A percentile compares a stretch with the other conserved stretches of the same genome.
Evolutionary conservation across 2,329 filamentous ascomycete species (phyloP).

Genomic region (Aspergillus cejpii): DNA sequence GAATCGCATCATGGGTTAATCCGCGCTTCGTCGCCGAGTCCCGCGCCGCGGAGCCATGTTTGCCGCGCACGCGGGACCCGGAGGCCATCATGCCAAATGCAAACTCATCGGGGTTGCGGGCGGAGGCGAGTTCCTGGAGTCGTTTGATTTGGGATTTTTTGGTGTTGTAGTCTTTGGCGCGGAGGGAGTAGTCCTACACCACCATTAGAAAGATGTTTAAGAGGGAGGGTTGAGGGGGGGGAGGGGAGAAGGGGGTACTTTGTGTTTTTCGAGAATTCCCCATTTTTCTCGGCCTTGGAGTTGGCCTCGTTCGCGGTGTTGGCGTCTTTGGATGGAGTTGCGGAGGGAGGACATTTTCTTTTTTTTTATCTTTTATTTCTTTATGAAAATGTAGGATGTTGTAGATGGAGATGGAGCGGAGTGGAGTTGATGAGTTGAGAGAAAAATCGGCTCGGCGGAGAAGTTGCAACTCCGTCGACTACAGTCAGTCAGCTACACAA

Average conservation of each 20-base stretch:
- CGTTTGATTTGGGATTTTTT: constrained; percentile 56
- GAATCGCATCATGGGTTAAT: constrained; percentile 52
- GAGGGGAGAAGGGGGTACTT: constrained; percentile 45
- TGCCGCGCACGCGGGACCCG: constrained; percentile 37
- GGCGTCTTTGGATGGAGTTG: constrained; percentile 66
- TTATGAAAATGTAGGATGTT: not conserved
- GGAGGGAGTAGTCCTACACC: constrained; percentile 56
- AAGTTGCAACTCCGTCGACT: too few species aligned
- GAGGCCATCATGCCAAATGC: constrained; percentile 58
- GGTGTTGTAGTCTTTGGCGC: constrained; percentile 56
- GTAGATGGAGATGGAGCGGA: not conserved
- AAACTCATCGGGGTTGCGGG: constrained; percentile 61
- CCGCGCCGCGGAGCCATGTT: constrained; percentile 40
- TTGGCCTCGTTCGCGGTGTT: constrained; percentile 86
- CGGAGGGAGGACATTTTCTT: constrained; percentile 51
- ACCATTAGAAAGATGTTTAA: constrained; percentile 5
- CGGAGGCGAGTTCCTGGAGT: constrained; percentile 53
- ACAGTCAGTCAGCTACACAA: too few species aligned
- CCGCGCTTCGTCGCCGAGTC: constrained; percentile 38
- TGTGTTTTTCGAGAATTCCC: constrained; percentile 93
- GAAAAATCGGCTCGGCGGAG: too few species aligned
- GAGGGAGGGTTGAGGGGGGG: too few species aligned
- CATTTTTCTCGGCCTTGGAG: constrained; percentile 75
- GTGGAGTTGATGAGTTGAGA: too few species aligned
- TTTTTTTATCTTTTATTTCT: not conserved